These are phyloP conservation scores for Trametopsis cervina DNA, from an alignment of 768 basidiomycete species.

Conservation along the genomic window DNA sequence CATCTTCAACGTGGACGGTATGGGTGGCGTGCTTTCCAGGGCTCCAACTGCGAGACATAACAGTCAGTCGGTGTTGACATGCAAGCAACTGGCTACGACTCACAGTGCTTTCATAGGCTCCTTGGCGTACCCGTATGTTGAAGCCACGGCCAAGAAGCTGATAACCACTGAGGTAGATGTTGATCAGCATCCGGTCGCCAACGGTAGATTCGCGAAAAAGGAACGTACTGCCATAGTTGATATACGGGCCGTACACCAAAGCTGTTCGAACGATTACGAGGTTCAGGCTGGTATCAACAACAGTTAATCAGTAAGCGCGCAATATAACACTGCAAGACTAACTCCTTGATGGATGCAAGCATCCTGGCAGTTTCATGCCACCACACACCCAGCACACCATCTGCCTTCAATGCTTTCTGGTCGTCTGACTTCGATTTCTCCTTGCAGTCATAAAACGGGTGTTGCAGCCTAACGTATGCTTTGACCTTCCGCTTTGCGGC, in stretches of 20 bases:
- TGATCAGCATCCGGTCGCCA: too few relatives aligned
- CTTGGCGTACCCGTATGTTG: conserved; percentile 76
- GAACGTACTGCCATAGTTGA: conserved; percentile 58
- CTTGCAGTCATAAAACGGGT: conserved; percentile 71
- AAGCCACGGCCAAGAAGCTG: conserved; percentile 62
- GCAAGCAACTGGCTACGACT: conserved; percentile 18
- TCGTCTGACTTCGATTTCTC: conserved; percentile 62
- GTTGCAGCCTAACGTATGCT: conserved; percentile 72
- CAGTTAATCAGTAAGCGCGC: neutral
- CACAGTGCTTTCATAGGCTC: conserved; percentile 84
- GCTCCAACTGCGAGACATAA: conserved; percentile 51
- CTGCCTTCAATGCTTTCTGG: conserved; percentile 68
- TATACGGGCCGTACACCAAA: conserved; percentile 77
- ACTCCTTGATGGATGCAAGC: conserved; percentile 71
- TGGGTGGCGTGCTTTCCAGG: conserved; percentile 71
- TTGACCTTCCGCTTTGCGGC: conserved; percentile 74
- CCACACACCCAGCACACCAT: conserved; percentile 69
- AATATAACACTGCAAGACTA: conserved; percentile 3
- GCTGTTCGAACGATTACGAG: conserved; percentile 73
- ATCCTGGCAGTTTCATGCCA: conserved; percentile 83
- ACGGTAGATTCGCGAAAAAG: too few relatives aligned
- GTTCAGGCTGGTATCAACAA: conserved; percentile 48
- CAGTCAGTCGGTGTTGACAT: neutral
- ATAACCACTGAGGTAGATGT: conserved; percentile 47
- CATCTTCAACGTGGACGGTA: conserved; percentile 73